Evolutionary conservation across 768 basidiomycete genomes (phyloP), one percentile per base, ranked within the genome.

Genomic region (Collybia nuda): DNA sequence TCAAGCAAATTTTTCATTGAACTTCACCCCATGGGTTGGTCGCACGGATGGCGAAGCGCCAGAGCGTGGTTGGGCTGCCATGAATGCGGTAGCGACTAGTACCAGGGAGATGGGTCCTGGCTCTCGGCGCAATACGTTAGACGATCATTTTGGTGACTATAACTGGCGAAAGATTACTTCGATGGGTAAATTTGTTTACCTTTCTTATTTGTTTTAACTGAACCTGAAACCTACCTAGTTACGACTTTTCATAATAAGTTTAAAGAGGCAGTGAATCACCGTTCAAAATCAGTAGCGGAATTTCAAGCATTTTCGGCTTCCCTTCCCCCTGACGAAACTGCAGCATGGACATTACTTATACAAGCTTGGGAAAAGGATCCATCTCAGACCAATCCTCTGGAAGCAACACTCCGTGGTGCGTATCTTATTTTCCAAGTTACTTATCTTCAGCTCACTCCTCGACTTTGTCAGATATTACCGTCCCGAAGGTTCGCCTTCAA

Each of bases 151-250:
- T 21, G 57, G 62, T 14, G 60, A 63, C 21, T 57, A 56, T 21
- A 67, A 68, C 36, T 68, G 61, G 61, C 22, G 37, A 17, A 71
- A 69, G 44, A 36, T 55, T 2, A 40, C 19, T 7, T n/a, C 40
- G 2, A 40, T 40, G 2, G 40, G 40, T 40, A 7, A 19, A 54
- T 52, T 18, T 17, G 40, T 40, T 12, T 40, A 40, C 19, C 40
- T 19, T 40, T 40, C 23, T 2, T 40, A 15, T 19, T 19, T 40
- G 9, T 40, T 12, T 19, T 14, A 8, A 2, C 11, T 19, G 11
- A 14, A n/a, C 23, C 18, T 40, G 11, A 14, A n/a, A 12, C 19
- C 40, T 40, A 3, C 19, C 40, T 19, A 23, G 40, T 19, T 17
- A 11, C 40, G 19, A 40, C 40, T 17, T 40, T 40, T 40, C 11